Evolutionary conservation across 2,329 filamentous ascomycete species (phyloP).

Genomic region (Pseudogymnoascus sp.): DNA sequence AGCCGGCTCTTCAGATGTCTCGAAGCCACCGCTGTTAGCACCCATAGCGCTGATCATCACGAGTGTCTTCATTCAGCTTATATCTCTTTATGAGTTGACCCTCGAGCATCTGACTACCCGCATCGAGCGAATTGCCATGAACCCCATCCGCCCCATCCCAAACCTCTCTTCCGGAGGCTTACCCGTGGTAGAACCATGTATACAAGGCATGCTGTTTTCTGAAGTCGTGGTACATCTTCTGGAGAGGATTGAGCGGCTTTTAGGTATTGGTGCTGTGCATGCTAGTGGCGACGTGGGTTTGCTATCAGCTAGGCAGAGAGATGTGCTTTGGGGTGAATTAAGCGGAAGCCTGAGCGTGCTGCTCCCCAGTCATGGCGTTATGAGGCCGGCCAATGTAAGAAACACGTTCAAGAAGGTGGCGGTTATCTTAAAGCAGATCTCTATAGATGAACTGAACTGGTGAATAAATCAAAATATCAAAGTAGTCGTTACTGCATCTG

Average conservation of each 20-base stretch:
- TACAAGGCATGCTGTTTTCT: not conserved
- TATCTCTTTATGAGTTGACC: not conserved
- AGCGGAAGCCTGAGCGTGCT: not conserved
- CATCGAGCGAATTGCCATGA: not conserved
- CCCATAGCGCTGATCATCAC: not conserved
- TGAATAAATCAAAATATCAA: not conserved
- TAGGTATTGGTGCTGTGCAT: not conserved
- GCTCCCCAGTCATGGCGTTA: not conserved
- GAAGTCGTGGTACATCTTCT: not conserved
- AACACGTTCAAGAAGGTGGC: not conserved
- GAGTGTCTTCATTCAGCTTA: not conserved
- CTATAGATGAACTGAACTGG: not conserved
- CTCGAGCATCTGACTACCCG: not conserved
- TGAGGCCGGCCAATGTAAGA: not conserved
- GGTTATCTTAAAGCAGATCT: not conserved
- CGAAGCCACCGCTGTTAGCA: not conserved
- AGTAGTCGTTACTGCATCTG: not conserved
- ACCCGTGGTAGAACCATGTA: not conserved
- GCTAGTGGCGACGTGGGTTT: not conserved
- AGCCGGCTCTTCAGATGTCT: not conserved
- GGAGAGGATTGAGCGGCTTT: not conserved
- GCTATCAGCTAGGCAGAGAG: slow-evolving; percentile 1
- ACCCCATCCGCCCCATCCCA: not conserved
- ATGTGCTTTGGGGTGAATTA: slow-evolving; percentile 6
- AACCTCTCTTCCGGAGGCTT: not conserved